Base-by-base conservation (phyloP, 164 flowering plant species). In the Chimonanthus praecox region DNA sequence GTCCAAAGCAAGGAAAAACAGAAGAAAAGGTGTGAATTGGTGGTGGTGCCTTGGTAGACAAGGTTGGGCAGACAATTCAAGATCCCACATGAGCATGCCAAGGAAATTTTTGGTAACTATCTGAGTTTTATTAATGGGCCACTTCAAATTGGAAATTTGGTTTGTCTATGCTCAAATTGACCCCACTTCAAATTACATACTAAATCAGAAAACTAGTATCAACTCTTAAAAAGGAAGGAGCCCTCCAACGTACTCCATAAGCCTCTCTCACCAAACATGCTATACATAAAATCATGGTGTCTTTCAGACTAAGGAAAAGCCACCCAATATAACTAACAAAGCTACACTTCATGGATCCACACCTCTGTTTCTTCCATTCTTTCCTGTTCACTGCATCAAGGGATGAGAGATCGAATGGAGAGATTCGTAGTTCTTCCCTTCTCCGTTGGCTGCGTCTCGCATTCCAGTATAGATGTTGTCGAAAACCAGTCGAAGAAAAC, bases 361-460 rank as follows among this genome's bases (percentile, higher is more conserved):
- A 43, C 64, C 16, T 63, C 18, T 48, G 6, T 65, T 54, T 33
- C 72, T 64, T 64, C 54, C 66, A 9, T 44, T 66, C 54, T 76
- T 50, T 21, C 58, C 7, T 51, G 47, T 33, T n/a, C 47, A 15
- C 69, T 68, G 6, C 47, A 74, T 80, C 69, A 72, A 66, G 65
- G 47, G 51, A 83, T 87, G 89, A 87, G 82, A 80, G 85, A 83
- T 48, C 76, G 76, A 70, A 86, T 90, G 92, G 97, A 91, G 72
- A 86, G 92, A 76, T 71, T 88, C 47, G 87, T 87, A 5, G 66
- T 88, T 70, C 87, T 88, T 77, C 91, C 91, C 18, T 90, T 89
- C 80, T 74, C 87, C 48, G 72, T 80, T 9, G 89, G 95, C 44
- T 88, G 95, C 70, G 79, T 81, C 63, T 88, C 87, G 67, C 77